Evolutionary conservation across 768 basidiomycete genomes (phyloP), one percentile per base, ranked within the genome.

Genomic region (Flagelloscypha sp.): DNA sequence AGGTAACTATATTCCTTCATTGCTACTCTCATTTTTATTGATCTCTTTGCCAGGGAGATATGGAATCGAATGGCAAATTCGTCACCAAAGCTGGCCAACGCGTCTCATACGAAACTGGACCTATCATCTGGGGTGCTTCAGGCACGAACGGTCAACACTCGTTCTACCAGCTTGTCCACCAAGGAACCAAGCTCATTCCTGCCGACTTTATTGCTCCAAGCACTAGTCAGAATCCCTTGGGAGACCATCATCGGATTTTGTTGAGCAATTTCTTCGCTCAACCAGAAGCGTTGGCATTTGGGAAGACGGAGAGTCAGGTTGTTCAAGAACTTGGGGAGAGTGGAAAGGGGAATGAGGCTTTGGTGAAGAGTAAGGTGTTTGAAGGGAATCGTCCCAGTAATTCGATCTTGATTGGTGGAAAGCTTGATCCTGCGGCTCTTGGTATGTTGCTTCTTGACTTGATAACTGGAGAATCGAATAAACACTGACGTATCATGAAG

Each of bases 91-190:
- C 76, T 40, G 95, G 95, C 6, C 71, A 86, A 45, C 84, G 86
- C 34, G 94, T 99, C 8, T 63, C 86, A 62, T 99, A 98, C 63
- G 80, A 98, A 67, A 98, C 94, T 36, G 95, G 94, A 37, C 94
- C 95, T 10, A 98, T 99, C 65, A 86, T 98, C 58, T 99, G 95
- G 95, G 95, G 94, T 47, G 93, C 93, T 7, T 82, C 88, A 1
- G 95, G 94, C 27, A 98, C 95, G 24, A 98, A 98, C 61, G 95
- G 94, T 38, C 94, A 98, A 58, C 95, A 99, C 66, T 97, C 95
- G 7, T 98, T 99, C 76, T 99, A 99, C 67, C 94, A 97, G 62
- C 84, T 97, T 44, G 70, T 93, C 15, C 89, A 93, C 62, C 90
- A 92, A 57, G 89, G 89, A 33, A 93, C 89, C 25, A 94, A 90